These are phyloP conservation scores for Clarireedia monteithiana DNA, from an alignment of 2,329 filamentous ascomycete genomes.

Conservation along the genomic window DNA sequence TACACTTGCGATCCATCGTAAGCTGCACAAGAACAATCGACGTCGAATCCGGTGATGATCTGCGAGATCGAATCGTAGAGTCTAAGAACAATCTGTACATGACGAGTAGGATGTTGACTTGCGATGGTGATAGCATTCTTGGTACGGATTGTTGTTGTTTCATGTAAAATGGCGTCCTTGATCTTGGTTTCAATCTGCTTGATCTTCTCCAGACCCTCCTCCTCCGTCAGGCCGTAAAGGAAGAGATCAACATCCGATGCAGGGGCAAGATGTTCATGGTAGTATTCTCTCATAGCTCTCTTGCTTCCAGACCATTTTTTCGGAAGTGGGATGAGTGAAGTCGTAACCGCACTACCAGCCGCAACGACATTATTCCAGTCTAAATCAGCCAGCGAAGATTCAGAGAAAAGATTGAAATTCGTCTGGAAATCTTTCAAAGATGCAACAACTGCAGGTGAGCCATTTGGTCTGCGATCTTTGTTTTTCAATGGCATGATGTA, in stretches of 20 bases:
- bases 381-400: slow-evolving; percentile 66
- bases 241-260: slow-evolving; percentile 86
- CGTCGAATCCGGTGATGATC: slow-evolving; percentile 82
- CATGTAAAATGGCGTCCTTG: slow-evolving; percentile 69
- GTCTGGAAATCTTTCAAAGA: slow-evolving; percentile 63
- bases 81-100: slow-evolving; percentile 76
- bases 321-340: slow-evolving; percentile 66
- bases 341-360: slow-evolving; percentile 74
- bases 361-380: slow-evolving; percentile 79
- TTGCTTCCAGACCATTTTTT: slow-evolving; percentile 54
- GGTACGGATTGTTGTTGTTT: slow-evolving; percentile 76
- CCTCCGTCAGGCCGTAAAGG: slow-evolving; percentile 69
- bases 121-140: slow-evolving; percentile 84
- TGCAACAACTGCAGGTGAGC: slow-evolving; percentile 59
- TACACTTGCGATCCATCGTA: slow-evolving; percentile 78
- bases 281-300: slow-evolving; percentile 60
- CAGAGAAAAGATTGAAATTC: slow-evolving; percentile 77
- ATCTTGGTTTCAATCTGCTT: slow-evolving; percentile 71
- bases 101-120: slow-evolving; percentile 74
- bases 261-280: slow-evolving; percentile 72
- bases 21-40: slow-evolving; percentile 74
- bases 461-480: slow-evolving; percentile 52
- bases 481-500: slow-evolving; percentile 64
- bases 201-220: slow-evolving; percentile 76
- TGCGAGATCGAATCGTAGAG: slow-evolving; percentile 79